phyloP scores from a whole-genome alignment of 73 alveolate genomes.

The Paramecium primaurelia region DNA sequence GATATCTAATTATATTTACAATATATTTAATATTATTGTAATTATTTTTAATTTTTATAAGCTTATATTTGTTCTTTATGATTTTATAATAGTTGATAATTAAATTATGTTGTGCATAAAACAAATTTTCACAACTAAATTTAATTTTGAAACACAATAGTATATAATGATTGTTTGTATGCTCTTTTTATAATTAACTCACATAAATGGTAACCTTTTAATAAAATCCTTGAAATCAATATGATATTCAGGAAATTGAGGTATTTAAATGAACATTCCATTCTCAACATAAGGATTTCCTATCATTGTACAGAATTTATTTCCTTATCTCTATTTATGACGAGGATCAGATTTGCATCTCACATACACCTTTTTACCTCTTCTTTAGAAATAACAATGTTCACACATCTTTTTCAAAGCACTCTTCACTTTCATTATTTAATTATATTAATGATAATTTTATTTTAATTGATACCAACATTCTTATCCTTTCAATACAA shows the following conservation, averaged over 20 bases:
- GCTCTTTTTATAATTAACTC: neutral
- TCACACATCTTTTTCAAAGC: slow-evolving; percentile 55
- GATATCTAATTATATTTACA: neutral
- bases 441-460: neutral
- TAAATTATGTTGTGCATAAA: neutral
- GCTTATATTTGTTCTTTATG: neutral
- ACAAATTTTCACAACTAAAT: neutral
- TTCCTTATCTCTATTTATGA: slow-evolving; percentile 61
- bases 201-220: slow-evolving; percentile 27
- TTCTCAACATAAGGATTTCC: slow-evolving; percentile 14
- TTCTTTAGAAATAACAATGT: slow-evolving; percentile 48
- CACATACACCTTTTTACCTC: slow-evolving; percentile 47
- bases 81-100: neutral
- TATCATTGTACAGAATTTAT: neutral
- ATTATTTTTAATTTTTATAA: neutral
- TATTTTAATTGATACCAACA: neutral
- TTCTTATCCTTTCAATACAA: neutral
- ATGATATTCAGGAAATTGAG: slow-evolving; percentile 45
- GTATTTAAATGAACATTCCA: slow-evolving; percentile 19
- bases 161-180: neutral
- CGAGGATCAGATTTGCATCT: slow-evolving; percentile 62
- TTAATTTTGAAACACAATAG: neutral
- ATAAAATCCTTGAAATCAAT: slow-evolving; percentile 40
- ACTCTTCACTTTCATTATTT: slow-evolving; percentile 50
- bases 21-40: neutral